phyloP scores from a whole-genome alignment of 1,284 basidiomycete genomes.

The Spongispora temasekensis region DNA sequence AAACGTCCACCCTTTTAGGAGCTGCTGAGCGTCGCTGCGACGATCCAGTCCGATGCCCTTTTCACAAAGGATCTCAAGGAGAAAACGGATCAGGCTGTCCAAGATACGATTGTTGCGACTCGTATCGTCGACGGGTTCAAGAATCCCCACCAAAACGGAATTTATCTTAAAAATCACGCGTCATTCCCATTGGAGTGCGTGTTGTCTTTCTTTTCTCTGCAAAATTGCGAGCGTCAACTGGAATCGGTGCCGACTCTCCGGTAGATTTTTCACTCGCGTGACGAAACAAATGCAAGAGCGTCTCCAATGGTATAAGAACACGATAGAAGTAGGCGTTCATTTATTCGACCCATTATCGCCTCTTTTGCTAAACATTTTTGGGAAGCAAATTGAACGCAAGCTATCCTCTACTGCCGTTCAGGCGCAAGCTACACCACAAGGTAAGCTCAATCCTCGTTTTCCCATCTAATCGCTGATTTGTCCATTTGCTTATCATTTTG shows the following conservation, averaged over 20 bases:
- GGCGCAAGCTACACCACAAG: conserved; percentile 71
- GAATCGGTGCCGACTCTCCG: conserved; percentile 1
- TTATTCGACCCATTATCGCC: not conserved
- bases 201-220: not conserved
- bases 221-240: not conserved
- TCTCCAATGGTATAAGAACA: conserved; percentile 74
- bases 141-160: conserved; percentile 66
- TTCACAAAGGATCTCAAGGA: conserved; percentile 67
- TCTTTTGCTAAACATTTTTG: conserved; percentile 3
- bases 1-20: conserved; percentile 44
- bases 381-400: conserved; percentile 80
- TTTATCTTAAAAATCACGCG: conserved; percentile 71
- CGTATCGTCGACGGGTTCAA: conserved; percentile 75
- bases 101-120: conserved; percentile 73
- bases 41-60: conserved; percentile 66
- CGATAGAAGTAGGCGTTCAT: conserved; percentile 60
- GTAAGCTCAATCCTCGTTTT: conserved; percentile 36
- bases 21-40: conserved; percentile 58
- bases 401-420: conserved; percentile 64
- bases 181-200: conserved; percentile 81
- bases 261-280: conserved; percentile 72
- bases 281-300: conserved; percentile 71
- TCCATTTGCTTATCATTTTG: not conserved
- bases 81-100: conserved; percentile 73
- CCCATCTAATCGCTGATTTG: not conserved